A percentile compares a stretch with the other conserved stretches of the same genome.
Conservation (phyloP, 495 filamentous ascomycete species). For the Melanomma pulvis-pyrius region DNA sequence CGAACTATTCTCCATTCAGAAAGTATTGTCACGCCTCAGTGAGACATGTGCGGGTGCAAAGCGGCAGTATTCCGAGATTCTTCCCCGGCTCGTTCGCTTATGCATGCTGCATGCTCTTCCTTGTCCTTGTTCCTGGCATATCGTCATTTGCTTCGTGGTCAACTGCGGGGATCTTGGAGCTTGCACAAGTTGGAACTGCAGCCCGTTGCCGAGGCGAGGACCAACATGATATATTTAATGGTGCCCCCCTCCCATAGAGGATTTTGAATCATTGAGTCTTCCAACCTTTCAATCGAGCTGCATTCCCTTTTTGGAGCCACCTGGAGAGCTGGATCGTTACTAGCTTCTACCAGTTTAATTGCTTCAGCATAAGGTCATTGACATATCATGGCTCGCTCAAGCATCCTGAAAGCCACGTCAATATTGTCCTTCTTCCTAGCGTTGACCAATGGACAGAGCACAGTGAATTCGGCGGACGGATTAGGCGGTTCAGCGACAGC, state of each 20-base stretch:
- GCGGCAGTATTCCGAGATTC: constrained; percentile 11
- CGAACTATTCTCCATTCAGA: not conserved
- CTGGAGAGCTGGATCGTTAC: not conserved
- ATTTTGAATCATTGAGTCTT: not conserved
- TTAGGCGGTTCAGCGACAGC: constrained; percentile 1
- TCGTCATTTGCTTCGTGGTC: constrained; percentile 23
- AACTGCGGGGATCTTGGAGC: constrained; percentile 30
- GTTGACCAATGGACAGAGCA: constrained; percentile 26
- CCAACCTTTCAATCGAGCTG: not conserved
- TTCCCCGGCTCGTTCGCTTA: constrained; percentile 24
- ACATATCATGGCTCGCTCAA: constrained; percentile 23
- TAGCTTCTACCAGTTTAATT: not conserved
- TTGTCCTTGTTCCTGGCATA: constrained; percentile 17
- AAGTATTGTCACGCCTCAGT: not conserved
- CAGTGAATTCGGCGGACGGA: constrained; percentile 12
- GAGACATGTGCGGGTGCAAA: not conserved
- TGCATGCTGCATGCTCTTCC: constrained; percentile 27
- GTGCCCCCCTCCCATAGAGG: not conserved
- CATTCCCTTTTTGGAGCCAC: not conserved
- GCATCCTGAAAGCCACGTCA: constrained; percentile 7
- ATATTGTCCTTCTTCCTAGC: constrained; percentile 7
- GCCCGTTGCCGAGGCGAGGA: not conserved
- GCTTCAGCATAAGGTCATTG: constrained; percentile 5
- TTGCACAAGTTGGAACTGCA: not conserved
- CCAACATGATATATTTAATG: constrained; percentile 1